Evolutionary conservation across 805 yeast genomes (phyloP), one percentile per base, ranked within the genome.

Genomic region (Kodamaea leandrae): DNA sequence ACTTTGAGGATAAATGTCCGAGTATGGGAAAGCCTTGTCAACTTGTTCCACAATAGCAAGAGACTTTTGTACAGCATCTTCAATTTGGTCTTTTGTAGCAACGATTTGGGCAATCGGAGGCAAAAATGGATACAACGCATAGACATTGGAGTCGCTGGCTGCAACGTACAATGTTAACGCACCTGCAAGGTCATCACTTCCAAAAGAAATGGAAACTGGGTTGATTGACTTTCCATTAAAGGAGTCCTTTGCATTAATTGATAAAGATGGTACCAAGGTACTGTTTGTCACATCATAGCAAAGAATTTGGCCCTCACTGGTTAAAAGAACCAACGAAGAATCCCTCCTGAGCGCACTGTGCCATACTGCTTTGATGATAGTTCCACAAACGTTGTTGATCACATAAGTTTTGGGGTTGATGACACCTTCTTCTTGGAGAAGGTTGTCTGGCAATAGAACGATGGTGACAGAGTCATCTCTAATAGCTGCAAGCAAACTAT

Each of bases 401-500:
- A 43, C 41, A 34, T 46, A 52, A 13, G 16, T 16, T 21, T 36
- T 37, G 6, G 34, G 37, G 8, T 41, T 29, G 14, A 45, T 25
- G 3, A 43, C 15, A 26, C 49, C 20, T 9, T 32, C 23, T 14
- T n/a, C 36, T 4, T 28, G 29, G 9, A 26, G 21, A 9, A 46
- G 24, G 17, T 24, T 27, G 9, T 57, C 27, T 5, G 76, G 74
- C 16, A 71, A 48, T 4, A 55, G 39, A 7, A 56, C 48, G 3
- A 71, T 61, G 4, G 52, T 47, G 4, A 74, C 41, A 10, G 55
- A 50, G 4, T 38, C 7, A 1, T 50, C 54, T 4, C 74, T 70
- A n/a, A 64, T 55, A 2, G 66, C 50, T 2, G 77, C 79, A 37
- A 78, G 43, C 4, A 70, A 54, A 0, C 69, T 61, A 3, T 74